A percentile compares a stretch with the other conserved stretches of the same genome.
Conservation (phyloP, 2,329 filamentous ascomycete species). For the Colletotrichum tofieldiae region DNA sequence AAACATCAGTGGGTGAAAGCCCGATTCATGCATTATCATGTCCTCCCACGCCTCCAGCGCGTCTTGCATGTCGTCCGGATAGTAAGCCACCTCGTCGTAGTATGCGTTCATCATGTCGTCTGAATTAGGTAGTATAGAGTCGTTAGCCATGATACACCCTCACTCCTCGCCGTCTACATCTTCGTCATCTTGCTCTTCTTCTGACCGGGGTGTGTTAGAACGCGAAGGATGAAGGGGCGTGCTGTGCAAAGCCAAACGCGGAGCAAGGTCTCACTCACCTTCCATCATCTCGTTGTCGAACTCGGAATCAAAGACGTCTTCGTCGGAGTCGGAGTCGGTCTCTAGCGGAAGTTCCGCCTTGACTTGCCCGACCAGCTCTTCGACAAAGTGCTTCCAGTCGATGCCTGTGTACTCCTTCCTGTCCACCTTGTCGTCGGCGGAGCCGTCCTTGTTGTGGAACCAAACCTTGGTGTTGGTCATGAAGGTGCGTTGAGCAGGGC, state of each 20-base stretch:
- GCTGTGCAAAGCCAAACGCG: background rate
- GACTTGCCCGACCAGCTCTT: conserved; percentile 46
- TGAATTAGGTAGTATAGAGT: background rate
- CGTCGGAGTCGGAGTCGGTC: background rate
- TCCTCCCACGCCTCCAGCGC: conserved; percentile 27
- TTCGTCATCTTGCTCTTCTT: conserved; percentile 5
- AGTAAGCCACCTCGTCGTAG: conserved; percentile 13
- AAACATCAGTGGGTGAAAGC: conserved; percentile 1
- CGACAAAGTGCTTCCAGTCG: conserved; percentile 55
- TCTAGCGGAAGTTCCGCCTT: conserved; percentile 39
- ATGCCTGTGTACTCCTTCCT: conserved; percentile 52
- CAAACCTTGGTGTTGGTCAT: background rate
- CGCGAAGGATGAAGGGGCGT: background rate
- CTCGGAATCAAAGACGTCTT: conserved; percentile 9
- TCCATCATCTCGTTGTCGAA: conserved; percentile 33
- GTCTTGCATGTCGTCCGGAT: conserved; percentile 20
- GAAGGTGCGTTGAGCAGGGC: conserved; percentile 46
- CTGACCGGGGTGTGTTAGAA: conserved; percentile 13
- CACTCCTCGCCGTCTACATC: conserved; percentile 15
- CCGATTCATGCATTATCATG: conserved; percentile 24
- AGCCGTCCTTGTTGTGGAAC: conserved; percentile 13
- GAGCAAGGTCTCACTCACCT: conserved; percentile 17
- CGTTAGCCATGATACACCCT: conserved; percentile 18
- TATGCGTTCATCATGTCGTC: conserved; percentile 23
- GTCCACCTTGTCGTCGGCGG: background rate